Evolutionary conservation across 1,284 basidiomycete species (phyloP), one percentile per base, ranked within the genome.

Genomic region (Trichosporon ovoides): DNA sequence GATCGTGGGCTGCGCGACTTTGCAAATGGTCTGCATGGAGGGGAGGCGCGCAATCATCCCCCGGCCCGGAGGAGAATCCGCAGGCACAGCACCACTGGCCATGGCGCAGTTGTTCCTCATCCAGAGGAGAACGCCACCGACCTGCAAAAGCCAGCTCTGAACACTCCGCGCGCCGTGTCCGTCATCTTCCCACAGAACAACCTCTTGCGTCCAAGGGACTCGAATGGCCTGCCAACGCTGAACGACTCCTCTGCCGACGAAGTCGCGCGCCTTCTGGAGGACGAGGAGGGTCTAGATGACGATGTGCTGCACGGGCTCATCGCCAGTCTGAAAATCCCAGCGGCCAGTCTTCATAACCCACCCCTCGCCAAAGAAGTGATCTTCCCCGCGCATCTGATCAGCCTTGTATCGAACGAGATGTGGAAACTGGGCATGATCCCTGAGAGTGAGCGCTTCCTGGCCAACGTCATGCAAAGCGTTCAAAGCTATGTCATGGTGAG

Each of bases 341-440:
- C 87, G 18, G 91, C 96, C 1, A 93, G 87, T 69, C 81, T 91
- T 56, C 89, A 89, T 57, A 96, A 91, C 71, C 91, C 93, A 1
- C 91, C 93, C 18, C 87, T 88, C 31, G 87, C 94, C 62, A 98
- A 98, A 79, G 96, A 99, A 77, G 94, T 98, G 56, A 82, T 99
- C 40, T 99, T 98, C 87, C 96, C 96, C 5, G 95, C 96, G n/a
- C 98, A 98, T 77, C 84, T 99, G 60, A 98, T 98, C 78, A 92
- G 89, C 69, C 81, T 98, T 52, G 88, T 97, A 60, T 96, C 93
- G 19, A 99, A 98, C 77, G 96, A 98, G 79, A 98, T 98, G 95
- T 99, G 96, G 96, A 98, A 98, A 80, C 92, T 97, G 70, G 93
- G 94, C 28, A 85, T 99, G 69, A 97, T 98, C 67, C 84, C 87